These are phyloP conservation scores for Annulohypoxylon stygium DNA, from an alignment of 495 filamentous ascomycete species.

Conservation along the genomic window DNA sequence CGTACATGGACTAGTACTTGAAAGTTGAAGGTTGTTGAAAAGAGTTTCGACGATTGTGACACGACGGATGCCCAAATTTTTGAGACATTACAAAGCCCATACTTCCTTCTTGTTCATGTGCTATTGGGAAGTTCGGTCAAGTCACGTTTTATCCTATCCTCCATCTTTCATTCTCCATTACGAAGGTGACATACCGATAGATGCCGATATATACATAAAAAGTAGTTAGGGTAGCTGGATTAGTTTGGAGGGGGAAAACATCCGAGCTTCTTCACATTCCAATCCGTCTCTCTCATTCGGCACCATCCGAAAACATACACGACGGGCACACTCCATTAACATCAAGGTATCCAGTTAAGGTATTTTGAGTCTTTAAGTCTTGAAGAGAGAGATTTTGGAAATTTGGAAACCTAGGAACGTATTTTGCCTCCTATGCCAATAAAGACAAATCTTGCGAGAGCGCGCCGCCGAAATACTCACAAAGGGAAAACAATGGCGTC, in stretches of 20 bases:
- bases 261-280: constrained; percentile 35
- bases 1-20: constrained; percentile 10
- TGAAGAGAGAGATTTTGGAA: neutral
- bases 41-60: constrained; percentile 35
- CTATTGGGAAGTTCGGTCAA: constrained; percentile 2
- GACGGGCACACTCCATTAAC: neutral
- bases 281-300: constrained; percentile 16
- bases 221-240: neutral
- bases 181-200: constrained; percentile 10
- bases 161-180: constrained; percentile 1
- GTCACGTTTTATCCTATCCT: constrained; percentile 17
- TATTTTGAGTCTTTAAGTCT: too few relatives aligned
- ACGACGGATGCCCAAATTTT: constrained; percentile 36
- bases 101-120: constrained; percentile 8
- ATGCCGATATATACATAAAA: constrained; percentile 1
- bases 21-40: constrained; percentile 26
- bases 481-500: constrained; percentile 36
- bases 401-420: neutral
- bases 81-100: constrained; percentile 28
- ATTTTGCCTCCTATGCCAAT: constrained; percentile 46
- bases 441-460: constrained; percentile 50
- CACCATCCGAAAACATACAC: constrained; percentile 9
- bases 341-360: neutral
- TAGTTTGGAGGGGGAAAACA: constrained; percentile 3
- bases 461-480: constrained; percentile 43